These are phyloP conservation scores for Paramecium bursaria DNA, from an alignment of 73 alveolate species.

Conservation along the genomic window DNA sequence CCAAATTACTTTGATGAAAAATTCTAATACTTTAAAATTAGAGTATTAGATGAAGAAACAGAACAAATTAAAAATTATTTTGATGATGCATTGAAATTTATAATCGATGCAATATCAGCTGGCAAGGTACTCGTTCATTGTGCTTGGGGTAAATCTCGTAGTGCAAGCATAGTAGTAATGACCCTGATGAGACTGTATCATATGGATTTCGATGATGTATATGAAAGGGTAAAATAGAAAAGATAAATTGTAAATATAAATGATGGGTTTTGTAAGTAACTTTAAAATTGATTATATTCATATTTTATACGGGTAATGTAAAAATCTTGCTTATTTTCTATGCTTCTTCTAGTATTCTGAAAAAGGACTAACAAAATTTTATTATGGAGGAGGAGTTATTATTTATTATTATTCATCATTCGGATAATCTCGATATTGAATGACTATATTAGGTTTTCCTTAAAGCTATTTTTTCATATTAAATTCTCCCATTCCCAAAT, in stretches of 20 bases:
- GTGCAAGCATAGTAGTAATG: conserved; percentile 88
- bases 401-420: too few species aligned
- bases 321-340: too few species aligned
- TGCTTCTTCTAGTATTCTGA: too few species aligned
- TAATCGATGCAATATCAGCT: conserved; percentile 38
- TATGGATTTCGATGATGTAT: conserved; percentile 74
- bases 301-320: too few species aligned
- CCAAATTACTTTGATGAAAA: conserved; percentile 79
- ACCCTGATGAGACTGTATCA: conserved; percentile 80
- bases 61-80: conserved; percentile 55
- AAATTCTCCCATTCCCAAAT: too few species aligned
- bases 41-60: conserved; percentile 61
- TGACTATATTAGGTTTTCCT: too few species aligned
- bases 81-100: conserved; percentile 66
- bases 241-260: conserved; percentile 83
- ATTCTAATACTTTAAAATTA: conserved; percentile 42
- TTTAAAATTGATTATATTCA: too few species aligned
- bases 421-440: too few species aligned
- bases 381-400: too few species aligned
- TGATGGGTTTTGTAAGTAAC: conserved; percentile 78
- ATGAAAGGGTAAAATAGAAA: conserved; percentile 74
- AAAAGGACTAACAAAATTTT: too few species aligned
- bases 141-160: conserved; percentile 86
- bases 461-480: too few species aligned
- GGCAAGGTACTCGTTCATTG: conserved; percentile 85